phyloP scores from a whole-genome alignment of 805 yeast genomes.

The Pichia exigua region DNA sequence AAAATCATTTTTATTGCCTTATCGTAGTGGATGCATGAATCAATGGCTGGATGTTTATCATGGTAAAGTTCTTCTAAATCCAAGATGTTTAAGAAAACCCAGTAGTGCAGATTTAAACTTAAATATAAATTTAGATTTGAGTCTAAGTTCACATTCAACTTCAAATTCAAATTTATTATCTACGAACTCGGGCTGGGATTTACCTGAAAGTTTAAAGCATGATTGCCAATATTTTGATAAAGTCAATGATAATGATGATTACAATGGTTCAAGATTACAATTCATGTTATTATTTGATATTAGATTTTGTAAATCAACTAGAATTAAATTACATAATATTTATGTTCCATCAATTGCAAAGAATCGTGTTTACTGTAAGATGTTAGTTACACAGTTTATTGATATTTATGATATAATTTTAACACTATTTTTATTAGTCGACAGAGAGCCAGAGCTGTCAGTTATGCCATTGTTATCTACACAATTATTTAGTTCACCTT shows the following conservation, averaged over 20 bases:
- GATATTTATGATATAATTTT: conserved; percentile 73
- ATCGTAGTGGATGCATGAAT: conserved; percentile 44
- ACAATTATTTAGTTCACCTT: conserved; percentile 86
- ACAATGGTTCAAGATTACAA: conserved; percentile 48
- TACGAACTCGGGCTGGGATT: conserved; percentile 36
- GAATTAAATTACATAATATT: conserved; percentile 53
- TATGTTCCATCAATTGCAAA: conserved; percentile 60
- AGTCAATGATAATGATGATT: conserved; percentile 4
- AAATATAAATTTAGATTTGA: background rate
- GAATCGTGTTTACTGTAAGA: conserved; percentile 43
- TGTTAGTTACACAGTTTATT: conserved; percentile 72
- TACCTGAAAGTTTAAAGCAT: conserved; percentile 34
- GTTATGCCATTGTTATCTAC: conserved; percentile 67
- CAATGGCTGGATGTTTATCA: conserved; percentile 21
- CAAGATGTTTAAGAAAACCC: conserved; percentile 10
- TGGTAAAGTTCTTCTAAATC: conserved; percentile 23
- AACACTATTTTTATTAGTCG: conserved; percentile 61
- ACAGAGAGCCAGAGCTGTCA: conserved; percentile 83
- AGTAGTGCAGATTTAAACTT: background rate
- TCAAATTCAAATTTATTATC: conserved; percentile 17
- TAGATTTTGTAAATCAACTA: conserved; percentile 58
- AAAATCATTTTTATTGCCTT: conserved; percentile 48
- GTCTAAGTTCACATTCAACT: background rate
- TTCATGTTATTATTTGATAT: conserved; percentile 58
- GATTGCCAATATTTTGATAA: conserved; percentile 39